Evolutionary conservation across 2,329 filamentous ascomycete species (phyloP).

Genomic region (Macroventuria anomochaeta): DNA sequence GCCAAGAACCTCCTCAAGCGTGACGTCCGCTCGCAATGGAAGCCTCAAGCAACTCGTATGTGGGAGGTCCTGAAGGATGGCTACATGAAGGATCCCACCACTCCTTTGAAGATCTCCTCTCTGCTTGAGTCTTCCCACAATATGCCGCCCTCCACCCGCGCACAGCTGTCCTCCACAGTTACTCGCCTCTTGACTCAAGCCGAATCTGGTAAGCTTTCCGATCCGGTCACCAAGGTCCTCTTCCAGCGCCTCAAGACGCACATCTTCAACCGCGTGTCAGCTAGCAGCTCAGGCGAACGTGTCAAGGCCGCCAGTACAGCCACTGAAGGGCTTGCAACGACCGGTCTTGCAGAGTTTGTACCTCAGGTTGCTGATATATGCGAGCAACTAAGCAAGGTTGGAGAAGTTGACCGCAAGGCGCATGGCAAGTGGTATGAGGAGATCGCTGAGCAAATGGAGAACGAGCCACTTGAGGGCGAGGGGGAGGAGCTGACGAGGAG

Average conservation of each 20-base stretch:
- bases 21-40: conserved; percentile 80
- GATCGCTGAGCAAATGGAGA: conserved; percentile 63
- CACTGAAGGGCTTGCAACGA: conserved; percentile 70
- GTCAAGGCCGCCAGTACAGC: conserved; percentile 72
- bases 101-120: conserved; percentile 54
- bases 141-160: conserved; percentile 56
- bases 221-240: conserved; percentile 71
- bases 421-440: conserved; percentile 75
- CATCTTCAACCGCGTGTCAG: conserved; percentile 68
- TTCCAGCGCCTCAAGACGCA: conserved; percentile 72
- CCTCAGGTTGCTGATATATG: conserved; percentile 72
- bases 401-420: conserved; percentile 69
- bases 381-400: conserved; percentile 69
- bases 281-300: conserved; percentile 72
- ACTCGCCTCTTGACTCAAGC: conserved; percentile 62
- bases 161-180: conserved; percentile 53
- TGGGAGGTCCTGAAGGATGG: conserved; percentile 70
- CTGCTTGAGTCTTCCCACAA: conserved; percentile 58
- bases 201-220: conserved; percentile 57
- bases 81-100: conserved; percentile 61
- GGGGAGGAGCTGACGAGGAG: conserved; percentile 37
- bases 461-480: conserved; percentile 43
- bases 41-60: conserved; percentile 73
- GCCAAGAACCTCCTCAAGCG: conserved; percentile 84
- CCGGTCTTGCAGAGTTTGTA: conserved; percentile 77